phyloP scores from a whole-genome alignment of 2,329 filamentous ascomycete species.

The Beauveria asiatica region DNA sequence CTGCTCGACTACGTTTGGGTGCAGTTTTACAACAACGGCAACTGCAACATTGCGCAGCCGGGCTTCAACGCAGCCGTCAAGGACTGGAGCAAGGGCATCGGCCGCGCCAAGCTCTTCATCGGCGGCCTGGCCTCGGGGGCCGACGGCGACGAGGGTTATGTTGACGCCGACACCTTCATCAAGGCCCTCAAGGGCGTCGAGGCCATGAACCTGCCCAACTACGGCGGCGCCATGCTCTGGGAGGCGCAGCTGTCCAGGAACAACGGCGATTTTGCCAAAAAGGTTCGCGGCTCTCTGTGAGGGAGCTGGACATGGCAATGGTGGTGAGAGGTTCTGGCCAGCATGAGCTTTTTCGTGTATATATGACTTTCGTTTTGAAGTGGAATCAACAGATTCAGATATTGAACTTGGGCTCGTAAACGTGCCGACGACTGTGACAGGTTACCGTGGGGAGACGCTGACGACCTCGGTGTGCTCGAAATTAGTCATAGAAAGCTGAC shows the following conservation, averaged over 20 bases:
- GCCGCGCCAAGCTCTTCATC: conserved; percentile 48
- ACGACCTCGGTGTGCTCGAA: no score
- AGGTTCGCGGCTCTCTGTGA: conserved; percentile 12
- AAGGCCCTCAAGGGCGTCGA: conserved; percentile 38
- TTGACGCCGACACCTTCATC: conserved; percentile 33
- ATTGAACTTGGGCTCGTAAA: not conserved
- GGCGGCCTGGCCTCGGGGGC: conserved; percentile 47
- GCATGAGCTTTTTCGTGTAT: not conserved
- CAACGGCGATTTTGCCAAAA: conserved; percentile 32
- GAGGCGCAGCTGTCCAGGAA: conserved; percentile 51
- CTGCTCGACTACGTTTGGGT: conserved; percentile 50
- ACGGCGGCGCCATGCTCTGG: conserved; percentile 61
- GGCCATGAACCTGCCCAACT: conserved; percentile 44
- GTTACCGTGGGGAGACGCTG: not conserved
- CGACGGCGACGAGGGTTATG: conserved; percentile 45
- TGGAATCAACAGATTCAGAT: conserved; percentile 2
- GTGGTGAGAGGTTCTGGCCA: no score
- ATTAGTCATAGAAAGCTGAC: no score
- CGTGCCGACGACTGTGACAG: not conserved
- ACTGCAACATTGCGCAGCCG: conserved; percentile 41
- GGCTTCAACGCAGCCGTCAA: conserved; percentile 55
- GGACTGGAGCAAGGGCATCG: conserved; percentile 53
- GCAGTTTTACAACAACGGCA: conserved; percentile 61
- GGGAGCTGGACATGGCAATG: not conserved
- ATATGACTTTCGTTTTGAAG: not conserved